Evolutionary conservation across 495 filamentous ascomycete genomes (phyloP), one percentile per base, ranked within the genome.

Genomic region (Collariella sp.): DNA sequence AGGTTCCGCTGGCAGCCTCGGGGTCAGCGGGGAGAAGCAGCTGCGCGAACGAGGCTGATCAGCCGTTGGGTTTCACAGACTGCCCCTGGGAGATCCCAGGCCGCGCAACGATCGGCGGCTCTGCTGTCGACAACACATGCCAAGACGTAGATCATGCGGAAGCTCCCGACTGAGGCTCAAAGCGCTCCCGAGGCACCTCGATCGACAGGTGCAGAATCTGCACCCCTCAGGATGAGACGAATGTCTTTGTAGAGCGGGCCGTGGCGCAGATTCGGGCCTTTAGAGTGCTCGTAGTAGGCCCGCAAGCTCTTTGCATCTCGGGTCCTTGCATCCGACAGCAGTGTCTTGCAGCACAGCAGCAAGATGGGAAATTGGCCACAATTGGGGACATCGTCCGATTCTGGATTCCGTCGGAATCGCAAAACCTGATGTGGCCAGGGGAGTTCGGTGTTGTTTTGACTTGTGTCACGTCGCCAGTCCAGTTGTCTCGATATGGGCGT

Each of bases 181-280:
- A 31, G 18, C 35, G 2, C 16, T 18, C 46, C 26, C 12, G 33
- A 11, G 7, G 24, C 48, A 18, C 33, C 24, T 50, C 5, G 36
- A 50, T 33, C 36, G 36, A n/a, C 48, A 42, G 1, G 7, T 7
- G 2, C 23, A 31, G 41, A 5, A 7, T 6, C 24, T 41, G 20
- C 36, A 31, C n/a, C 24, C 20, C 12, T 22, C 23, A 50, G 23
- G 6, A 12, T 24, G 48, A 50, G 38, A 50, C 18, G 46, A 22
- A 19, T 42, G 48, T 41, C 35, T 50, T 10, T 50, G 22, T 12
- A 11, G 23, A 1, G 24, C 13, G 38, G 5, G 5, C 23, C 24
- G 38, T 33, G 48, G 48, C 48, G 48, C 48, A 33, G 11, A 50
- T 23, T 50, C 48, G 48, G 48, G 48, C 48, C 48, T 50, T 50